Evolutionary conservation across 1,284 basidiomycete genomes (phyloP), one percentile per base, ranked within the genome.

Genomic region (Malassezia yamatoensis): DNA sequence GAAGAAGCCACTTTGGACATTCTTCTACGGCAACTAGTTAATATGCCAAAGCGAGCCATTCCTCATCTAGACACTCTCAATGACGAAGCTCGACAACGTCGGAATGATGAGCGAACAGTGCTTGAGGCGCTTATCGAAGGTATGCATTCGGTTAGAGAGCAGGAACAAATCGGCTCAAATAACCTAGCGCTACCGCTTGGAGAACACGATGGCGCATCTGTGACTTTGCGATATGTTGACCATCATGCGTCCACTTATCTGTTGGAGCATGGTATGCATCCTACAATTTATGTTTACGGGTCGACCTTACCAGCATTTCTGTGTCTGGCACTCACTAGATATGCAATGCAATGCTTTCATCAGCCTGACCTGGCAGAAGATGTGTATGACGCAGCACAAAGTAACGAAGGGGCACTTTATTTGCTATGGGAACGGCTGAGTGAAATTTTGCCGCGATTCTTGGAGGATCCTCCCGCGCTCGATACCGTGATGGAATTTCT

Each of bases 201-300:
- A 5, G 58, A 54, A n/a, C 48, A 56, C 15, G 65, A 62, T 10
- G 65, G 66, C 24, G 79, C 79, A 58, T 62, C 72, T 15, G 76
- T 90, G 35, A 77, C 81, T 38, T 78, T 93, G 2, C 84, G 88
- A 58, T 77, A 90, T 55, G 72, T 86, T 34, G 78, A 83, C 35
- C 81, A 83, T 47, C 60, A 76, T 1, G 70, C 78, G n/a, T 78
- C 80, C 51, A 70, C 77, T 5, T 84, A 67, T 40, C 59, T 65
- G 8, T 29, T 42, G 1, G 32, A 54, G 13, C 36, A 36, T 1
- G 3, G 74, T 5, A 78, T 78, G 58, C 78, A 83, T 5, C 88
- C 89, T 0, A 76, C 82, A 0, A 83, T 90, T 74, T 91, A 84
- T 70, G 76, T 94, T 54, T 81, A 84, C 0, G 90, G 88, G 1